Conservation (phyloP, 2,329 filamentous ascomycete species). For the Elsinoe fawcettii region DNA sequence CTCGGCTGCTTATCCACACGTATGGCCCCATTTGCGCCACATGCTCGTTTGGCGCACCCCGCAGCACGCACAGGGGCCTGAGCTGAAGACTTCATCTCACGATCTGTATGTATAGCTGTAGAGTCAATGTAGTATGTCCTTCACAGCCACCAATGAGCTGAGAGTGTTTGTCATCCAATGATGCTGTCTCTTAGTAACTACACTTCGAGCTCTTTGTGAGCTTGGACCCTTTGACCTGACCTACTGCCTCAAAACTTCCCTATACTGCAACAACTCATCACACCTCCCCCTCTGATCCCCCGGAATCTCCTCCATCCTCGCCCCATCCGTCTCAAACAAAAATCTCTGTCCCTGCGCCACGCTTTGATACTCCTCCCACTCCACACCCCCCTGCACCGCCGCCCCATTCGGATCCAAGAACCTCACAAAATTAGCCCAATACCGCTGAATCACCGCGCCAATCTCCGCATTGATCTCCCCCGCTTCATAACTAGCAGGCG, state of each 20-base stretch:
- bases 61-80: too few relatives aligned
- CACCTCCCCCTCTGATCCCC: conserved; percentile 38
- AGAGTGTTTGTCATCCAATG: too few relatives aligned
- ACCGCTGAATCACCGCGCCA: conserved; percentile 56
- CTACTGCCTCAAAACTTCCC: conserved; percentile 12
- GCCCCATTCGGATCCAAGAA: conserved; percentile 57
- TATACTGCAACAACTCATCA: conserved; percentile 16
- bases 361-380: conserved; percentile 44
- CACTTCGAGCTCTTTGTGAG: too few relatives aligned
- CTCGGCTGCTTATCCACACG: too few relatives aligned
- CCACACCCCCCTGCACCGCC: conserved; percentile 39
- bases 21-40: too few relatives aligned
- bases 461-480: conserved; percentile 49
- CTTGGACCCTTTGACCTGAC: too few relatives aligned
- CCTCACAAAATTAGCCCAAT: conserved; percentile 68
- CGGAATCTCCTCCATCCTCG: conserved; percentile 34
- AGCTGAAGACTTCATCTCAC: too few relatives aligned
- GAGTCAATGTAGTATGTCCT: too few relatives aligned
- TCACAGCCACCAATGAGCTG: too few relatives aligned
- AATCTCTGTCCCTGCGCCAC: conserved; percentile 27
- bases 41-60: too few relatives aligned
- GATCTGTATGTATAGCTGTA: too few relatives aligned
- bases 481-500: conserved; percentile 50
- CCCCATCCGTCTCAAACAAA: conserved; percentile 33
- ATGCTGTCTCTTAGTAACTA: too few relatives aligned